Base-by-base conservation (phyloP, 2,329 filamentous ascomycete genomes). In the Venturia asperata region DNA sequence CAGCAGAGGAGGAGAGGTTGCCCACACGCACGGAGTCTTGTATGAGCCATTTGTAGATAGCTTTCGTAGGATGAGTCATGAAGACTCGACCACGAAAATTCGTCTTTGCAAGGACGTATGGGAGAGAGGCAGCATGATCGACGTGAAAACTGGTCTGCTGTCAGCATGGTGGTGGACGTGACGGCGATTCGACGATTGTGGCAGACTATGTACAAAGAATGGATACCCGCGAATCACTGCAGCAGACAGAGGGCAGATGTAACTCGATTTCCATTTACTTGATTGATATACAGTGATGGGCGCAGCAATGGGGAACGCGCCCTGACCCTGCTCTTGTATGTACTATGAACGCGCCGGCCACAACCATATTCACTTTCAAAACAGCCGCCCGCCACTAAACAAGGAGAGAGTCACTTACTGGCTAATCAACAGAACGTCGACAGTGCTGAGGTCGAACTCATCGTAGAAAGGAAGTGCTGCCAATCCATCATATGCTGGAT, bases 21-120 rank as follows among this genome's bases (percentile, higher is more conserved):
- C 72, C 90, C 39, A 99, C 92, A 66, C 94, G 88, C 56, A 99
- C 91, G 70, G 92, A 96, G 77, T 99, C 94, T 76, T 96, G 92
- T 68, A 97, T 97, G 63, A 97, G 86, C 93, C 94, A 97, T 79
- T 97, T 97, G 84, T 99, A 99, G 75, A 99, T 99, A 71, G 94
- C 94, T 77, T 99, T 97, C 60, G 94, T 99, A 1, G 94, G 92
- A 80, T 99, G 94, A 63, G 94, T 99, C 93, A 97, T 99, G 80
- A 97, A 97, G 67, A 97, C 93, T 27, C 92, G 87, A 61, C 94
- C 94, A 69, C 90, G 89, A 81, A 99, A 99, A 76, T 97, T 97
- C 45, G 94, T 97, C 80, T 99, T 99, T 69, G 93, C 90, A 69
- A 99, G 84, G 67, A 99, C 94, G 75, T 97, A 99, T 56, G 94